These are phyloP conservation scores for Mycocentrospora acerina DNA, from an alignment of 2,329 filamentous ascomycete genomes.

Conservation along the genomic window DNA sequence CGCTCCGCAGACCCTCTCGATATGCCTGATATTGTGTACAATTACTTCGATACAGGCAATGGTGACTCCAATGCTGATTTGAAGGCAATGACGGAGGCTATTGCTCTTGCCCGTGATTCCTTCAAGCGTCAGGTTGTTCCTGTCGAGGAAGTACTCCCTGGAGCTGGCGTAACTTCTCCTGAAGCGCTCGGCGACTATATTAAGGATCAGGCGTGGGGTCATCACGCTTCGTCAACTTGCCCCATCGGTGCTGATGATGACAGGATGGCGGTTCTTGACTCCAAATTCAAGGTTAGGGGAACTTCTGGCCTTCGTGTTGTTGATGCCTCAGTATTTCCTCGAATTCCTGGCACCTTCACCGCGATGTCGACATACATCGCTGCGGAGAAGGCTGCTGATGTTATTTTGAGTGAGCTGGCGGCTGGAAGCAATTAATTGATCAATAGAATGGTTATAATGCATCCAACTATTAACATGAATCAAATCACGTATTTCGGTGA, in stretches of 20 bases:
- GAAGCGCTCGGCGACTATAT: constrained; percentile 30
- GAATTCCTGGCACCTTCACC: constrained; percentile 55
- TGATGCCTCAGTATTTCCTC: constrained; percentile 35
- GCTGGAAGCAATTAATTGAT: too few relatives aligned
- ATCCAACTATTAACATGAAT: too few relatives aligned
- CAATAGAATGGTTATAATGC: too few relatives aligned
- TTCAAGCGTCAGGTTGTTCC: constrained; percentile 39
- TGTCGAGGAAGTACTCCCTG: constrained; percentile 51
- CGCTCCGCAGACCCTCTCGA: constrained; percentile 64
- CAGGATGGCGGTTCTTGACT: constrained; percentile 54
- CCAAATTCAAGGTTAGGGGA: constrained; percentile 55
- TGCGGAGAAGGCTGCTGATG: constrained; percentile 63
- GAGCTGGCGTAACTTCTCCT: constrained; percentile 45
- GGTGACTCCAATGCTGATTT: constrained; percentile 61
- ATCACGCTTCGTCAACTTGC: constrained; percentile 60
- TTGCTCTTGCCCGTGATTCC: constrained; percentile 51
- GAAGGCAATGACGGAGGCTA: constrained; percentile 57
- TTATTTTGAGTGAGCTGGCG: constrained; percentile 44
- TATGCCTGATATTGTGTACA: constrained; percentile 57
- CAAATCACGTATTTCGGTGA: too few relatives aligned
- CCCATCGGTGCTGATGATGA: constrained; percentile 57
- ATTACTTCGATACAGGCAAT: constrained; percentile 52
- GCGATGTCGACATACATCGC: constrained; percentile 57
- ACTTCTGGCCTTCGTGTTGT: constrained; percentile 55
- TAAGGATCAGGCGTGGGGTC: constrained; percentile 44